Evolutionary conservation across 805 yeast species (phyloP), one percentile per base, ranked within the genome.

Genomic region (Saccharomyces jurei): DNA sequence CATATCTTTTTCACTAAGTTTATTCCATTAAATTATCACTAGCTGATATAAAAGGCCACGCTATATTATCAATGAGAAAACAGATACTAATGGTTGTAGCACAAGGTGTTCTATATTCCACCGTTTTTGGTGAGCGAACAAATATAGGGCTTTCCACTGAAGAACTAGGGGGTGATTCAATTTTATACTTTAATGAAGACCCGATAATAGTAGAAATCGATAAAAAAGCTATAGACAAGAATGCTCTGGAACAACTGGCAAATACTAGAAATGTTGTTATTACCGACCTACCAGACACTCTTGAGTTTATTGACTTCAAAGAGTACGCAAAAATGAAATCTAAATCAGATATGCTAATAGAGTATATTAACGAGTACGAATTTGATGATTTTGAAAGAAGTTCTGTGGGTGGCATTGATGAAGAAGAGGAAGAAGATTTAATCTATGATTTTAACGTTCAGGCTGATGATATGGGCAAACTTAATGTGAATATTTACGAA

Each of bases 221-320:
- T 32, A 59, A 55, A 25, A 56, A 51, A n/a, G 52, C 55, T 2
- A 50, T 63, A 46, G 56, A 66, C 14, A 60, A 64, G 26, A 65
- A 62, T 50, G 50, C 63, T 5, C 27, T 64, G 17, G 60, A 59
- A 46, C 54, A 58, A 36, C 48, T 66, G 48, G 54, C 58, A 48
- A 56, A 53, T 11, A 57, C 63, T 26, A 62, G 68, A 0, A 65
- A 64, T 52, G 58, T 65, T 52, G 58, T 64, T 2, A 59, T 66
- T 56, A 60, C 65, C 31, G 64, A 63, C 55, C 50, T 64, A 21
- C 65, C 66, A n/a, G 64, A 58, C 6, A 32, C 61, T 44, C 70
- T 69, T 22, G 64, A 65, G 52, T 66, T 66, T 54, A 57, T 65
- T 28, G 65, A 60, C 25, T 36, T 57, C 2, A 60, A 56, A 14